phyloP scores from a whole-genome alignment of 495 filamentous ascomycete genomes.

The Talaromyces trachyspermus region DNA sequence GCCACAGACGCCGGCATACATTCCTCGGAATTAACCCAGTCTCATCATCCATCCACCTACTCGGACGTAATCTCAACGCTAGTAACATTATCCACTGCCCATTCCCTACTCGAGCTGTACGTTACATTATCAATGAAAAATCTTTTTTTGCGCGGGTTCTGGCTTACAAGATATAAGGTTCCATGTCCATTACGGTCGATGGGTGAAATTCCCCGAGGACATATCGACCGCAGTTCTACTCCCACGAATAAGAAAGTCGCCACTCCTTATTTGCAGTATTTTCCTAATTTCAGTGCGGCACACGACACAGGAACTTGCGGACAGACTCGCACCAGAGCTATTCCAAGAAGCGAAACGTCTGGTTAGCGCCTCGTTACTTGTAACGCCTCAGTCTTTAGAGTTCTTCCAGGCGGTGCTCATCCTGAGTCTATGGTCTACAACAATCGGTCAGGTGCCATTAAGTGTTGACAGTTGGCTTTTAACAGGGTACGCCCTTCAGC shows the following conservation, averaged over 20 bases:
- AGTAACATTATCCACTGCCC: conserved; percentile 2
- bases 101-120: conserved; percentile 5
- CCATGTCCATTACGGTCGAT: conserved; percentile 30
- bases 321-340: conserved; percentile 28
- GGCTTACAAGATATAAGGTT: conserved; percentile 1
- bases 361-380: conserved; percentile 25
- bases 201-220: conserved; percentile 30
- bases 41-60: not conserved
- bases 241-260: conserved; percentile 23
- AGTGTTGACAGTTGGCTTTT: conserved; percentile 43
- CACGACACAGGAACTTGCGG: conserved; percentile 30
- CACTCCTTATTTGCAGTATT: conserved; percentile 33
- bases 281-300: conserved; percentile 40
- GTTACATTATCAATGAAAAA: not conserved
- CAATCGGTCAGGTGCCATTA: conserved; percentile 37
- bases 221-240: conserved; percentile 19
- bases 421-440: conserved; percentile 41
- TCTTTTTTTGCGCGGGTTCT: not conserved
- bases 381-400: conserved; percentile 31
- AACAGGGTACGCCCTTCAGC: conserved; percentile 39
- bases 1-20: conserved; percentile 23
- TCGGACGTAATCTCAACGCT: conserved; percentile 4
- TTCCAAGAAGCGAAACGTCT: conserved; percentile 31
- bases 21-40: conserved; percentile 14
- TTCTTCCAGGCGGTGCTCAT: conserved; percentile 40